phyloP scores from a whole-genome alignment of 2,329 filamentous ascomycete species.

The Aspergillus melleus region DNA sequence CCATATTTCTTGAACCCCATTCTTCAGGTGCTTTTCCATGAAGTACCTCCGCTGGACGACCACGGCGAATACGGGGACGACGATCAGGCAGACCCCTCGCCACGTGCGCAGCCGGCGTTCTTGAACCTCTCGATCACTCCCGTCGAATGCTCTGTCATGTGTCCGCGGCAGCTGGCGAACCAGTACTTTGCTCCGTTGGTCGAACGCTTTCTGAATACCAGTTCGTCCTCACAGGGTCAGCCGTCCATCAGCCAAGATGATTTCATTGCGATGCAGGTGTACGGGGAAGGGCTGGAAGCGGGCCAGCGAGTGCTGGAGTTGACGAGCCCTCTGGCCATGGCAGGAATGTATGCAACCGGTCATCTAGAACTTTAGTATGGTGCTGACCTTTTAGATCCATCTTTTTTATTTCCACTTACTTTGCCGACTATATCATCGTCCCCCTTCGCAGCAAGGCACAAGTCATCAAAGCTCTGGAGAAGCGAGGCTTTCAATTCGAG shows the following conservation, averaged over 20 bases:
- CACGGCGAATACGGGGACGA: conserved; percentile 42
- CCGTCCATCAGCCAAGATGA: conserved; percentile 79
- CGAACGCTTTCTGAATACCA: conserved; percentile 55
- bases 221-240: conserved; percentile 42
- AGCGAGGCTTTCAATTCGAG: conserved; percentile 81
- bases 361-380: neutral
- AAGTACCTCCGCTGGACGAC: conserved; percentile 36
- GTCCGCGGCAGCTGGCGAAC: conserved; percentile 71
- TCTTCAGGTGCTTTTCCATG: conserved; percentile 76
- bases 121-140: conserved; percentile 92
- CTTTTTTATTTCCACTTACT: conserved; percentile 98
- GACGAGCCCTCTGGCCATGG: conserved; percentile 84
- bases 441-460: conserved; percentile 71
- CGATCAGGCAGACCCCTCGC: conserved; percentile 20
- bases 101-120: conserved; percentile 69
- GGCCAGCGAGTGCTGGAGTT: conserved; percentile 88
- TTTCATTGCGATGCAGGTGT: conserved; percentile 86
- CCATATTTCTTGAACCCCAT: conserved; percentile 80
- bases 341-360: conserved; percentile 65
- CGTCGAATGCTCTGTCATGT: conserved; percentile 89
- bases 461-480: conserved; percentile 74
- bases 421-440: conserved; percentile 94
- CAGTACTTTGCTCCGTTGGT: conserved; percentile 75
- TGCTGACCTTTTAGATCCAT: conserved; percentile 61
- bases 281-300: conserved; percentile 85